These are phyloP conservation scores for Neurospora sp. DNA, from an alignment of 495 filamentous ascomycete genomes.

Conservation along the genomic window DNA sequence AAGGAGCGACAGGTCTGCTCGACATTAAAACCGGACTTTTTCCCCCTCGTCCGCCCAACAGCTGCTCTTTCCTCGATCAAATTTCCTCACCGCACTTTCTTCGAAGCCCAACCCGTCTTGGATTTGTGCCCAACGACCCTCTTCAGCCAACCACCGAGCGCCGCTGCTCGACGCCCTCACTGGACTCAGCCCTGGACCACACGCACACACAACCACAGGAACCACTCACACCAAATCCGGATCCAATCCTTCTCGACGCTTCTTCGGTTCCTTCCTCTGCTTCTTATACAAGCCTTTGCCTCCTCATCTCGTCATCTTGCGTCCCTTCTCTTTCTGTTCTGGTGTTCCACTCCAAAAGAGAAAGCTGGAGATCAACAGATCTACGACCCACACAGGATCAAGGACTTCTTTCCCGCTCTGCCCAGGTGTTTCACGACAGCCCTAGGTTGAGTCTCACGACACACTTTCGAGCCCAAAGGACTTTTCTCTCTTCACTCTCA, in stretches of 20 bases:
- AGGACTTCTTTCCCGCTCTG: background rate
- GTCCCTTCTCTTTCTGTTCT: background rate
- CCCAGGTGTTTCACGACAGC: constrained; percentile 1
- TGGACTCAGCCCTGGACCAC: background rate
- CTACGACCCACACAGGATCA: constrained; percentile 2
- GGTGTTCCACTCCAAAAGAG: background rate
- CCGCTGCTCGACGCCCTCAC: background rate
- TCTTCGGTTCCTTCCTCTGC: background rate
- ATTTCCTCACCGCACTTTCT: constrained; percentile 21
- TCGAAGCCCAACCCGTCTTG: constrained; percentile 35
- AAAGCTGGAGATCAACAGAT: background rate
- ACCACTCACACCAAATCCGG: background rate
- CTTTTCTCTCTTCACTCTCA: background rate
- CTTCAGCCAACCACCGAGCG: background rate
- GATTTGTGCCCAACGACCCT: constrained; percentile 35
- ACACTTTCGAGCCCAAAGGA: background rate
- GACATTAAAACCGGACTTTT: constrained; percentile 37
- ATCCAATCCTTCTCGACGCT: background rate
- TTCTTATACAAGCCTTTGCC: background rate
- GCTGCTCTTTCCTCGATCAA: constrained; percentile 22
- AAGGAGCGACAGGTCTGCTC: constrained; percentile 5
- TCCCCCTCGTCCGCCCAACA: constrained; percentile 41
- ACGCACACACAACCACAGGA: background rate
- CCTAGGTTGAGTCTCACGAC: constrained; percentile 1
- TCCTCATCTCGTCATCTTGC: background rate